A percentile compares a stretch with the other conserved stretches of the same genome.
Evolutionary conservation across 192 early-diverging fungal species (phyloP).

Genomic region (Podila horticola): DNA sequence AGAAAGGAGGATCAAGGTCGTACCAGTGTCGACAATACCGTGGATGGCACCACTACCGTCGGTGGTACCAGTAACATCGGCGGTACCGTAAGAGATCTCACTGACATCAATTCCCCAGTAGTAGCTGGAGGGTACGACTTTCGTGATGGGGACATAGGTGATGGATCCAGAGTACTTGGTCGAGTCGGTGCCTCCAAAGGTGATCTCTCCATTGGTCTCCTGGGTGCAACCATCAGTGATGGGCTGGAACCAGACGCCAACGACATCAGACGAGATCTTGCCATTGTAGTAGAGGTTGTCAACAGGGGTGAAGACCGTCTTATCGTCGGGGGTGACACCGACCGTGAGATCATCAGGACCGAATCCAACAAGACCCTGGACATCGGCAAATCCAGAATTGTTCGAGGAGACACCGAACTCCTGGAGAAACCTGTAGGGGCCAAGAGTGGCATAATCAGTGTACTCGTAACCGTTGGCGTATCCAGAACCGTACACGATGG

Average conservation of each 20-base stretch:
- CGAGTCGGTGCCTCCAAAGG: conserved; percentile 62
- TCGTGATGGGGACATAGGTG: conserved; percentile 56
- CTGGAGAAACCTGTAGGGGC: neutral
- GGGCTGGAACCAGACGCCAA: conserved; percentile 60
- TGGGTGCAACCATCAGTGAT: conserved; percentile 37
- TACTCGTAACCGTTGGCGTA: neutral
- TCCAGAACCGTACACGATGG: neutral
- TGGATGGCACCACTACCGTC: too few relatives aligned
- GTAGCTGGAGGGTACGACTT: conserved; percentile 6
- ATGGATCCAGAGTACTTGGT: conserved; percentile 60
- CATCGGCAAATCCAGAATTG: neutral
- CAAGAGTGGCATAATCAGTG: neutral
- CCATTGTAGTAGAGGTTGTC: conserved; percentile 24
- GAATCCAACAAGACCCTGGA: conserved; percentile 52
- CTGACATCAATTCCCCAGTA: conserved; percentile 49
- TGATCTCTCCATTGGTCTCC: conserved; percentile 58
- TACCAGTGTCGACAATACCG: conserved; percentile 54
- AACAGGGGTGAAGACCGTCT: conserved; percentile 19
- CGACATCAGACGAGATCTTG: conserved; percentile 38
- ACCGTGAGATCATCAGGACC: conserved; percentile 25
- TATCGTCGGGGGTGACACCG: neutral
- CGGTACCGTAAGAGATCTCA: conserved; percentile 15
- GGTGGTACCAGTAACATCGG: conserved; percentile 5
- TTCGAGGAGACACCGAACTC: conserved; percentile 1
- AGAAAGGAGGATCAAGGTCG: conserved; percentile 36